Evolutionary conservation across 192 early-diverging fungal species (phyloP), one percentile per base, ranked within the genome.

Genomic region (Coemansia sp.): DNA sequence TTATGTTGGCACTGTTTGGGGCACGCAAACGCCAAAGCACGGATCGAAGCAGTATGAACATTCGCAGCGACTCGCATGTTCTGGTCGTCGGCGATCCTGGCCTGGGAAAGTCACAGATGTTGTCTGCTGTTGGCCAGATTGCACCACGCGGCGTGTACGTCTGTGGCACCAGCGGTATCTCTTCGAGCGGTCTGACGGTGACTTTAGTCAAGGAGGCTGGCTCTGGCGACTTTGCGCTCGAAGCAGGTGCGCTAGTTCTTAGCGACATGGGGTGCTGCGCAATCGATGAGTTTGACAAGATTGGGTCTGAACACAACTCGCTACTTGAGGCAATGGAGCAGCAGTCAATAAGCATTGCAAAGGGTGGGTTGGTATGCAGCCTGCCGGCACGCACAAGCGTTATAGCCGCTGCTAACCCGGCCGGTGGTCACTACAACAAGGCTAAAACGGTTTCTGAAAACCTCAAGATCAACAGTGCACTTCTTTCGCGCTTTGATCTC

Each of bases 221-320:
- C 11, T 89, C 87, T 1, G 78, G 84, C 23, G 88, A 90, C 61
- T 91, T 86, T 85, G 89, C 88, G 10, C 71, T 92, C 27, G 88
- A 92, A 57, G 90, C 88, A 2, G 86, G 86, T 8, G 90, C 93
- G 1, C 69, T 95, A 30, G 91, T 92, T n/a, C 85, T 93, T 61
- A 90, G 87, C 23, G 91, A 95, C 71, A 87, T 90, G 72, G 93
- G 93, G 19, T 87, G 89, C 40, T 95, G 93, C 53, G 82, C 91
- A 17, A 93, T 93, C 57, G 93, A 95, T 60, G 93, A 95, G 69
- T 93, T 95, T 77, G 91, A 93, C 67, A 95, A 93, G 63, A 90
- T 92, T 82, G 87, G 84, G 6, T 81, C 79, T 17, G 90, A 93
- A 41, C 85, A 90, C 70, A 82, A 80, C 81, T 83, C 91, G 61